Base-by-base conservation (phyloP, 257 asterid species). In the Henckelia pumila region DNA sequence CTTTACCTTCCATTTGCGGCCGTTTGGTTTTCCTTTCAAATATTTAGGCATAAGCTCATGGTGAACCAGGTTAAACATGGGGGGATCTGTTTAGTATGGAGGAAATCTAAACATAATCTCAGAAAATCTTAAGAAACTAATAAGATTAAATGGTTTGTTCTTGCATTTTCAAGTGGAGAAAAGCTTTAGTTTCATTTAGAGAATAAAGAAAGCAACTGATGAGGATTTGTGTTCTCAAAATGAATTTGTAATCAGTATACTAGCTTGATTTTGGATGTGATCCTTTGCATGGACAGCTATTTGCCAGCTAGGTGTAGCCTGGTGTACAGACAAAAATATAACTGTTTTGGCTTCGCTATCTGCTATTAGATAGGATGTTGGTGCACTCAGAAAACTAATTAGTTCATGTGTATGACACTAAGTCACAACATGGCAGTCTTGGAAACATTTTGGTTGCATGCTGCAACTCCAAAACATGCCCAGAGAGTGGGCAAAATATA, bases 381-480 rank as follows among this genome's bases (percentile, higher is more conserved):
- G 21, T 63, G 26, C 66, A 73, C 40, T 58, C 66, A 8, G n/a
- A 14, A 35, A 26, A 35, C 26, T 37, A 37, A 22, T 56, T 56
- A 59, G 37, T 40, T 26, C 20, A 50, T 40, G 50, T 64, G 66
- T 50, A 25, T 61, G 37, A 32, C 32, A 64, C 66, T 37, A 30
- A 2, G 23, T 55, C 29, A 9, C 17, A 16, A 6, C 29, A 17
- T n/a, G 59, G 37, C 59, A 33, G 66, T 2, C 40, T 44, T 60
- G 22, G 59, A 44, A 70, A 75, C 32, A 59, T 61, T 53, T 58
- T 69, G 10, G 16, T 62, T 59, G 44, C 63, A 69, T 69, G 50
- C 63, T 68, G 66, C 47, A n/a, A 21, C 28, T 56, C 28, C 11
- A 21, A 35, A 59, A 11, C 30, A 14, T 30, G 58, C 53, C 25